Evolutionary conservation across 352 stramenopile genomes (phyloP).

Genomic region (Phytophthora macrochlamydospora): DNA sequence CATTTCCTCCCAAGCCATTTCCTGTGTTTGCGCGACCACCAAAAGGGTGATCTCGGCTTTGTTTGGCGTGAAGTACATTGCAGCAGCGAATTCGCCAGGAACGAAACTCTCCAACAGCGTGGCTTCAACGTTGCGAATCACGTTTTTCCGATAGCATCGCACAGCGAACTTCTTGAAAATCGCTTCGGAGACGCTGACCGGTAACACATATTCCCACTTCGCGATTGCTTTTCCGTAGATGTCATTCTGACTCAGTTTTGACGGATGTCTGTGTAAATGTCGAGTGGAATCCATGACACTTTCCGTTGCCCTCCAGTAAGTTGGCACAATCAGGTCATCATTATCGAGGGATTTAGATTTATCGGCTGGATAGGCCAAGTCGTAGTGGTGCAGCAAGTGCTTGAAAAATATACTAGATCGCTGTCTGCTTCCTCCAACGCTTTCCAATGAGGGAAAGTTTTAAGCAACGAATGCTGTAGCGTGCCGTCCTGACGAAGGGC

Average conservation of each 20-base stretch:
- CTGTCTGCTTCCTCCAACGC: background rate
- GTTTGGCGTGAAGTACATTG: background rate
- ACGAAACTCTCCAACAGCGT: constrained; percentile 1
- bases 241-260: background rate
- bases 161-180: background rate
- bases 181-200: background rate
- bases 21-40: background rate
- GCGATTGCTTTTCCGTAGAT: background rate
- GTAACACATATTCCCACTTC: constrained; percentile 1
- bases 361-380: too few relatives aligned
- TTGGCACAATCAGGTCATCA: too few relatives aligned
- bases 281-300: too few relatives aligned
- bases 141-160: constrained; percentile 4
- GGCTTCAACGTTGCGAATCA: constrained; percentile 1
- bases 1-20: constrained; percentile 6
- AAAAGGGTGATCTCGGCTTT: background rate
- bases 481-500: background rate
- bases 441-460: background rate
- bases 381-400: too few relatives aligned
- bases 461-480: background rate
- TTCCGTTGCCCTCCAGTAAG: too few relatives aligned
- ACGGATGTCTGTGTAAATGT: background rate
- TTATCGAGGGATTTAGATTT: too few relatives aligned
- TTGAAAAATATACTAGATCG: background rate
- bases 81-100: background rate